These are phyloP conservation scores for Wickerhamiella parazyma DNA, from an alignment of 805 yeast genomes.

Conservation along the genomic window DNA sequence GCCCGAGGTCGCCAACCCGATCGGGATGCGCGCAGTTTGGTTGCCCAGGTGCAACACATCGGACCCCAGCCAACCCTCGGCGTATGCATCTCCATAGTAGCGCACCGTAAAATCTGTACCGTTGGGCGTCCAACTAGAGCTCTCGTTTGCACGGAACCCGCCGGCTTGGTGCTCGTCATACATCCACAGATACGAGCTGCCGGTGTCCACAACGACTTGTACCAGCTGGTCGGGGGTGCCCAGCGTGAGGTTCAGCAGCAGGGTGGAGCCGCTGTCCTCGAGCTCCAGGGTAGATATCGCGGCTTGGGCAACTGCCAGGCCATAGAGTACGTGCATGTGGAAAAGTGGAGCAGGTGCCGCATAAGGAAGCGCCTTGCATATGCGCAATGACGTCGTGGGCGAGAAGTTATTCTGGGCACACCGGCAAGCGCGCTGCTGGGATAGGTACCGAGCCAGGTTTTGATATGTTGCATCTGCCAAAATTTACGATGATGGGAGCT, in stretches of 20 bases:
- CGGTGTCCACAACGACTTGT: slow-evolving; percentile 31
- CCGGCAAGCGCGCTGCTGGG: too few species aligned
- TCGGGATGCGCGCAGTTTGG: not conserved
- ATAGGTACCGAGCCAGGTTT: too few species aligned
- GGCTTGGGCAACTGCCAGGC: too few species aligned
- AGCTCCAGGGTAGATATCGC: not conserved
- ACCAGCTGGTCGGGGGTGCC: not conserved
- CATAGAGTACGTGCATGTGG: too few species aligned
- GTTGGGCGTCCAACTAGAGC: not conserved
- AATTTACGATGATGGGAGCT: too few species aligned
- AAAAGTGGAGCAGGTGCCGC: too few species aligned
- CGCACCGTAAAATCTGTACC: not conserved
- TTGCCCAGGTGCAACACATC: not conserved
- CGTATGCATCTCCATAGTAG: not conserved
- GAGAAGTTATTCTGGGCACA: too few species aligned
- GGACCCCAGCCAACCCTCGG: not conserved
- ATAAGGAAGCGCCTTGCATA: not conserved
- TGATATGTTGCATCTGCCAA: too few species aligned
- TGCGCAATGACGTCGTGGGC: not conserved
- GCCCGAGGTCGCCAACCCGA: not conserved
- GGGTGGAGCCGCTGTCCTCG: not conserved
- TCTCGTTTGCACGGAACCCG: not conserved
- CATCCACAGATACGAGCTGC: slow-evolving; percentile 51
- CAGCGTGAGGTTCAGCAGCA: not conserved
- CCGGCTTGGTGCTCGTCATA: not conserved